Conservation (phyloP, 1,139 yeast genomes). For the Scheffersomyces parashehatae region DNA sequence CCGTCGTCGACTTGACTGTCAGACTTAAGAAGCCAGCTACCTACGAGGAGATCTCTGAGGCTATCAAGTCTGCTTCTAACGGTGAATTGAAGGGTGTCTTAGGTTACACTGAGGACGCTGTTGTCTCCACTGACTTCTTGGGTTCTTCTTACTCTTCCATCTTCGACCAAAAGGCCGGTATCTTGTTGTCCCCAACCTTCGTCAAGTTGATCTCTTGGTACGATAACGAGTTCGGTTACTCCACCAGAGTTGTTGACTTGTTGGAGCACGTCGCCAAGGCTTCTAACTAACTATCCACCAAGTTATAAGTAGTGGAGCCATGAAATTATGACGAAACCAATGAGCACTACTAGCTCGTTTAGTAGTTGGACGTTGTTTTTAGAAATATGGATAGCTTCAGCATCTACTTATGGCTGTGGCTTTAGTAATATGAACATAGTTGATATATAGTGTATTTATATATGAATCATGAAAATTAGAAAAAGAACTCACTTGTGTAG, state of each 20-base stretch:
- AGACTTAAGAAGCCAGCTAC: slow-evolving; percentile 69
- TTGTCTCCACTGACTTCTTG: slow-evolving; percentile 82
- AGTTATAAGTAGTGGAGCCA: slow-evolving; percentile 10
- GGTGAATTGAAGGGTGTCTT: slow-evolving; percentile 73
- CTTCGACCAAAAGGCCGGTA: slow-evolving; percentile 86
- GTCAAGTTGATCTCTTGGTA: slow-evolving; percentile 88
- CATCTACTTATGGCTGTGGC: too few species aligned
- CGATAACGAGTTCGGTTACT: slow-evolving; percentile 91
- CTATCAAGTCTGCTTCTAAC: slow-evolving; percentile 68
- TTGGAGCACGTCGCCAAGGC: slow-evolving; percentile 69
- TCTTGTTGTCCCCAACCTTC: slow-evolving; percentile 76
- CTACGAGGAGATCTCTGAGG: slow-evolving; percentile 74
- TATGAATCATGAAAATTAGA: background rate
- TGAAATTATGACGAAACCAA: too few species aligned
- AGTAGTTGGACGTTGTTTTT: too few species aligned
- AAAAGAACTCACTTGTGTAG: background rate
- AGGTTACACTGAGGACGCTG: slow-evolving; percentile 86
- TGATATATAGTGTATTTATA: background rate
- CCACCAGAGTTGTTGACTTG: slow-evolving; percentile 88
- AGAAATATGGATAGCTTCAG: too few species aligned
- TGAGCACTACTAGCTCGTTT: too few species aligned
- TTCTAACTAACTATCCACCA: slow-evolving; percentile 17
- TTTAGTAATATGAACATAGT: too few species aligned
- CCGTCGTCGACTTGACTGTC: slow-evolving; percentile 73
- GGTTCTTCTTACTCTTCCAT: slow-evolving; percentile 77